Conservation (phyloP, 2,329 filamentous ascomycete genomes). For the Remersonia thermophila region DNA sequence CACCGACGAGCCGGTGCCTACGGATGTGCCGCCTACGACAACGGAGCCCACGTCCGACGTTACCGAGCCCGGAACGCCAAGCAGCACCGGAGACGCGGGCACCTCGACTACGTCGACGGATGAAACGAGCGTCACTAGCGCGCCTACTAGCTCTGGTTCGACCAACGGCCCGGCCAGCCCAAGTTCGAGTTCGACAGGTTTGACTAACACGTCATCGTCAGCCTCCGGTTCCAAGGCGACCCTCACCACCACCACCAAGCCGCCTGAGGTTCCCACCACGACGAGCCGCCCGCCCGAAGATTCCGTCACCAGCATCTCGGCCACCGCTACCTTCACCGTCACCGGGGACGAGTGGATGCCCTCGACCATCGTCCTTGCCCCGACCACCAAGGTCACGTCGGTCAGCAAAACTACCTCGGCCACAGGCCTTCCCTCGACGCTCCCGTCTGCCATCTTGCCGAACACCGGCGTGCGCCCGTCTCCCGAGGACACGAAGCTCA, state of each 20-base stretch:
- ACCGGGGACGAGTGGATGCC: conserved; percentile 38
- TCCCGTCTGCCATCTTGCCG: conserved; percentile 68
- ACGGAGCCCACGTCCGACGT: no score
- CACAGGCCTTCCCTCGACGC: conserved; percentile 42
- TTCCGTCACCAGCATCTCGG: conserved; percentile 10
- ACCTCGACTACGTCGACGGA: no score
- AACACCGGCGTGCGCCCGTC: conserved; percentile 38
- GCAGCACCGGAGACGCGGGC: no score
- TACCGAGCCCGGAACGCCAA: no score
- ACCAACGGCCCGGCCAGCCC: no score
- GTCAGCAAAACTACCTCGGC: conserved; percentile 17
- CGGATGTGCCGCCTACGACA: no score
- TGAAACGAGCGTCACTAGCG: no score
- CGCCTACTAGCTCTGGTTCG: no score
- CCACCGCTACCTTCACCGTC: no score
- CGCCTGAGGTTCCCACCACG: background rate
- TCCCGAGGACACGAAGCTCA: conserved; percentile 54
- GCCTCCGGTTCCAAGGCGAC: conserved; percentile 3
- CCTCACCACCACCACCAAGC: conserved; percentile 1
- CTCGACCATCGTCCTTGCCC: conserved; percentile 48
- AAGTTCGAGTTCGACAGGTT: no score
- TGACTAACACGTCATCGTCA: background rate
- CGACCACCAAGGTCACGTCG: conserved; percentile 26
- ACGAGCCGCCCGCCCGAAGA: background rate
- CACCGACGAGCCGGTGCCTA: no score